Evolutionary conservation across 768 basidiomycete species (phyloP), one percentile per base, ranked within the genome.

Genomic region (Lentinula raphanica): DNA sequence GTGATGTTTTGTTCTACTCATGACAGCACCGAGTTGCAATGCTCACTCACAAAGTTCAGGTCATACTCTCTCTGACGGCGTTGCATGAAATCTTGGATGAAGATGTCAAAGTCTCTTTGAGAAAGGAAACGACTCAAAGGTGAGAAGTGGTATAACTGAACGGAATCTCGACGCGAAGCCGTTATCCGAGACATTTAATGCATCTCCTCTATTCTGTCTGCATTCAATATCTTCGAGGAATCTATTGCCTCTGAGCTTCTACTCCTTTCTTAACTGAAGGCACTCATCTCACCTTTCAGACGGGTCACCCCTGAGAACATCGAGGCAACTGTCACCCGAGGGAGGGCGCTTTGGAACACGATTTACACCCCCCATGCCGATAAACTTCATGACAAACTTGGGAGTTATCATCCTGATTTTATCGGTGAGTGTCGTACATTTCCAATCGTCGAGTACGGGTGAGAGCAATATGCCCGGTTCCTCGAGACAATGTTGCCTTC

Each of bases 341-440:
- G 92, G 45, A 80, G 71, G 67, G 76, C 71, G 49, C 78, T 96
- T 62, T 96, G 94, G 92, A 78, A 87, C 70, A 83, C 85, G 55
- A 93, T 96, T 72, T 96, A 96, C 72, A 76, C 84, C 70, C 93
- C 93, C 69, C 90, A 93, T 76, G 87, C 86, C 68, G 85, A 84
- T 76, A 96, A 95, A 75, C 84, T 96, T 68, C 83, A 92, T 73
- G 76, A 85, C 76, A 96, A 94, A 76, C 80, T 96, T 62, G 86
- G 80, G 68, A 80, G 83, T 57, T 91, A 92, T 76, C 94, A 96
- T 72, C 94, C 94, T 60, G 94, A 96, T 79, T 91, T 96, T 76
- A 92, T 94, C 71, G 79, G 91, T 93, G 72, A 76, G 90, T 84
- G 66, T 69, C n/a, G n/a, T n/a, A n/a, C n/a, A n/a, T 60, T 64